phyloP scores from a whole-genome alignment of 495 filamentous ascomycete species.

The Parathielavia hyrcaniae region DNA sequence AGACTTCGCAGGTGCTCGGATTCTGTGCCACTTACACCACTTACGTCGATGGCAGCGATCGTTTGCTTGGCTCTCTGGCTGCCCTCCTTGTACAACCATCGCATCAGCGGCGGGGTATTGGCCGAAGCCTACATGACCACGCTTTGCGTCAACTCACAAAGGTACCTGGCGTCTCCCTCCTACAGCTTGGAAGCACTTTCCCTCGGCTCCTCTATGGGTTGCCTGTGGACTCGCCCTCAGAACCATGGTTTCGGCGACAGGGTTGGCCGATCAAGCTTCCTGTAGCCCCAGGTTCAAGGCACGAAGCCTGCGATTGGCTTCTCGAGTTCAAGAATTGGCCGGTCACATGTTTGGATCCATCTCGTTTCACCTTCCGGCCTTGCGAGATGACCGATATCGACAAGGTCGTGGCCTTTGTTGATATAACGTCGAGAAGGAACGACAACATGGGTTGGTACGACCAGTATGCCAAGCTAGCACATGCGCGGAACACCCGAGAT shows the following conservation, averaged over 20 bases:
- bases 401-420: conserved; percentile 46
- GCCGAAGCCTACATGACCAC: conserved; percentile 51
- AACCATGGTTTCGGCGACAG: conserved; percentile 53
- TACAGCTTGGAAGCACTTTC: conserved; percentile 56
- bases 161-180: conserved; percentile 46
- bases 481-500: conserved; percentile 41
- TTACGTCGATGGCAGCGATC: conserved; percentile 48
- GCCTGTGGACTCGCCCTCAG: conserved; percentile 39
- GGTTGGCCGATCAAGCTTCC: conserved; percentile 48
- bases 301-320: conserved; percentile 50
- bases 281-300: conserved; percentile 35
- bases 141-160: conserved; percentile 47
- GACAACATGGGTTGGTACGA: conserved; percentile 50
- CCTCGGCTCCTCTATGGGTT: conserved; percentile 54
- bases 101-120: conserved; percentile 49
- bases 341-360: conserved; percentile 29
- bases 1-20: conserved; percentile 46
- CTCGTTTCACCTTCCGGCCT: conserved; percentile 39
- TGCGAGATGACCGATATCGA: conserved; percentile 49
- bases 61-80: conserved; percentile 53
- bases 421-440: conserved; percentile 37
- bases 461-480: conserved; percentile 44
- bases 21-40: conserved; percentile 57
- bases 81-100: conserved; percentile 50
- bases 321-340: conserved; percentile 49